Percentiles rank a stretch among this genome's conserved stretches.
Conservation (phyloP, 192 early-diverging fungal species). For the Coemansia sp. region DNA sequence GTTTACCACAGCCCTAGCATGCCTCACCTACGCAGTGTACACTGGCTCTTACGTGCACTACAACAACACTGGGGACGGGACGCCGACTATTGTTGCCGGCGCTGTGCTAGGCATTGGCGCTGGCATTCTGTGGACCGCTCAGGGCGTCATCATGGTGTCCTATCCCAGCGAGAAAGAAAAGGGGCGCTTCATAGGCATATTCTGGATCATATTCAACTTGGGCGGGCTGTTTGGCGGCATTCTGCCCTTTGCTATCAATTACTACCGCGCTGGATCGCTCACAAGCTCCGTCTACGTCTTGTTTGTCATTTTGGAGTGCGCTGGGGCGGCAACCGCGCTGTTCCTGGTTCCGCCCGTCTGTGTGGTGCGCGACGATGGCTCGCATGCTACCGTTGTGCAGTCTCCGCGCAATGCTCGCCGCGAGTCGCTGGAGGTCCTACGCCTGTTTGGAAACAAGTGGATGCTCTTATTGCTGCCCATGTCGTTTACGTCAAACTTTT, state of each 20-base stretch:
- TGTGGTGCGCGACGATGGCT: constrained; percentile 73
- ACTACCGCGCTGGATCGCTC: constrained; percentile 57
- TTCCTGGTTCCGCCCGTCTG: constrained; percentile 61
- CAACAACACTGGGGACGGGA: constrained; percentile 61
- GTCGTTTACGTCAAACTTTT: constrained; percentile 78
- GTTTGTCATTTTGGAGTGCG: constrained; percentile 75
- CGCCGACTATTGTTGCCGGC: constrained; percentile 70
- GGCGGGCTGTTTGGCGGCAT: constrained; percentile 78
- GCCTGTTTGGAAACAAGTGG: constrained; percentile 66
- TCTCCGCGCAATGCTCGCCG: constrained; percentile 59
- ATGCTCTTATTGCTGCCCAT: constrained; percentile 75
- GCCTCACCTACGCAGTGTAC: constrained; percentile 72
- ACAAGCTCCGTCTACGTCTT: constrained; percentile 70
- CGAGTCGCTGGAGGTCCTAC: constrained; percentile 62
- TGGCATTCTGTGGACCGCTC: constrained; percentile 70
- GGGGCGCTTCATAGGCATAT: constrained; percentile 79
- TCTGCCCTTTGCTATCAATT: constrained; percentile 71
- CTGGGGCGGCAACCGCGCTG: constrained; percentile 62
- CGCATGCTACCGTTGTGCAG: constrained; percentile 61
- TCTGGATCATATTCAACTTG: constrained; percentile 81
- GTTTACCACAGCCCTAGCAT: constrained; percentile 65
- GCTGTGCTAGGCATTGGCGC: constrained; percentile 78
- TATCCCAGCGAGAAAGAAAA: constrained; percentile 80
- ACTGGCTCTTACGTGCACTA: constrained; percentile 71
- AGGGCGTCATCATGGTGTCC: constrained; percentile 80